phyloP scores from a whole-genome alignment of 805 yeast species.

The Debaryomyces prosopidis region DNA sequence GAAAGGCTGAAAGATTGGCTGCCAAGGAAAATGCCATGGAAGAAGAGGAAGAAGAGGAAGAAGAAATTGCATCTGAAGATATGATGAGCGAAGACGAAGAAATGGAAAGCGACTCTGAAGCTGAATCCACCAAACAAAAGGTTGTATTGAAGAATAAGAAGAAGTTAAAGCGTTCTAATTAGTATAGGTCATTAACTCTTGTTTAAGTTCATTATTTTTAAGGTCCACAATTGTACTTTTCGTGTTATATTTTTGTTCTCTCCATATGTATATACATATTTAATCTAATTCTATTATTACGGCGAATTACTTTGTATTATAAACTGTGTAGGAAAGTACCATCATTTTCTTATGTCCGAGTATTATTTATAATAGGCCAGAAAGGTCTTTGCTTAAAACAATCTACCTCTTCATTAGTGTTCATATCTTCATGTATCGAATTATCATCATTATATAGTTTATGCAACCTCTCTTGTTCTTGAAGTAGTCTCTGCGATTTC shows the following conservation, averaged over 20 bases:
- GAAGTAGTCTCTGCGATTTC: conserved; percentile 23
- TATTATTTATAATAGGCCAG: conserved; percentile 12
- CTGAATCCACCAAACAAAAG: conserved; percentile 52
- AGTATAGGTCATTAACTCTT: background rate
- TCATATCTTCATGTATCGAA: background rate
- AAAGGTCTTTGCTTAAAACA: conserved; percentile 14
- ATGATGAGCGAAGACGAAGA: conserved; percentile 40
- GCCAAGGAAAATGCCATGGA: conserved; percentile 53
- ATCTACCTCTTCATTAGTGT: background rate
- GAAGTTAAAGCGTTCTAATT: conserved; percentile 18
- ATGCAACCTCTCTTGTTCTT: conserved; percentile 5
- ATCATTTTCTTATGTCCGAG: background rate
- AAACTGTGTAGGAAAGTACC: background rate
- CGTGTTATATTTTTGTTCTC: background rate
- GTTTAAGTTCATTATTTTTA: background rate
- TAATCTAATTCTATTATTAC: conserved; percentile 3
- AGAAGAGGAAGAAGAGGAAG: conserved; percentile 43
- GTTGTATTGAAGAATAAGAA: conserved; percentile 67
- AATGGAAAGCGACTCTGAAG: conserved; percentile 44
- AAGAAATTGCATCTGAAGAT: conserved; percentile 40
- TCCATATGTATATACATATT: conserved; percentile 4
- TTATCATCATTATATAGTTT: background rate
- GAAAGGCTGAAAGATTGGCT: conserved; percentile 69
- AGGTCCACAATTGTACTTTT: background rate
- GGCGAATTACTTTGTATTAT: background rate